Evolutionary conservation across 805 yeast genomes (phyloP).

Genomic region (Vanderwaltozyma polyspora): DNA sequence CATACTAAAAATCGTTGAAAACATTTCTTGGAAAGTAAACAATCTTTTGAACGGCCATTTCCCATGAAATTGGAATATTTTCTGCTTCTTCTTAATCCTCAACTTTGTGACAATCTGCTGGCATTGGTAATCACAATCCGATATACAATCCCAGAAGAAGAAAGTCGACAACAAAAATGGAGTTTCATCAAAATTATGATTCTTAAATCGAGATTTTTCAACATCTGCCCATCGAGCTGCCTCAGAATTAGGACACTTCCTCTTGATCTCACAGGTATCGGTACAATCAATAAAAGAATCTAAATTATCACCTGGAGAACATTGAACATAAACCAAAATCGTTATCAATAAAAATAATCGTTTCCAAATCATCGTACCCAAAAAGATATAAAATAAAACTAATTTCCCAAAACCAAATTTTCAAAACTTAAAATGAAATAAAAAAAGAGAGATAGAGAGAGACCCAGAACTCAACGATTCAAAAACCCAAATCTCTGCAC

Average conservation of each 20-base stretch:
- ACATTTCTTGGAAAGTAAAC: slow-evolving; percentile 76
- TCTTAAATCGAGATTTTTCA: slow-evolving; percentile 16
- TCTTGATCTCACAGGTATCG: slow-evolving; percentile 35
- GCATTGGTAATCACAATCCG: slow-evolving; percentile 88
- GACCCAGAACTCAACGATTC: too few relatives aligned
- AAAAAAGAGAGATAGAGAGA: too few relatives aligned
- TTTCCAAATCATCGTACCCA: too few relatives aligned
- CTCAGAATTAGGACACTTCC: slow-evolving; percentile 14
- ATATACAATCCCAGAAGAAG: slow-evolving; percentile 62
- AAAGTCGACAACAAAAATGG: slow-evolving; percentile 30
- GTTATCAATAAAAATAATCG: background rate
- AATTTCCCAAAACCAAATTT: too few relatives aligned
- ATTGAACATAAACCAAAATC: background rate
- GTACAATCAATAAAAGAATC: slow-evolving; percentile 46
- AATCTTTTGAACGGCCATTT: slow-evolving; percentile 89
- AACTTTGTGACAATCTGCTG: slow-evolving; percentile 61
- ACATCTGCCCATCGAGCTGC: slow-evolving; percentile 5
- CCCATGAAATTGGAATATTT: slow-evolving; percentile 81
- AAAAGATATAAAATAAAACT: too few relatives aligned
- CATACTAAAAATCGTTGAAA: slow-evolving; percentile 68
- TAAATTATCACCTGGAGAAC: slow-evolving; percentile 52
- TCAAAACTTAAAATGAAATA: too few relatives aligned
- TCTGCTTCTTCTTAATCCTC: slow-evolving; percentile 37
- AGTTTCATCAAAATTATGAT: slow-evolving; percentile 12
- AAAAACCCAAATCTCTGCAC: too few relatives aligned